These are phyloP conservation scores for Xanthoconium separans DNA, from an alignment of 1,284 basidiomycete species.

Conservation along the genomic window DNA sequence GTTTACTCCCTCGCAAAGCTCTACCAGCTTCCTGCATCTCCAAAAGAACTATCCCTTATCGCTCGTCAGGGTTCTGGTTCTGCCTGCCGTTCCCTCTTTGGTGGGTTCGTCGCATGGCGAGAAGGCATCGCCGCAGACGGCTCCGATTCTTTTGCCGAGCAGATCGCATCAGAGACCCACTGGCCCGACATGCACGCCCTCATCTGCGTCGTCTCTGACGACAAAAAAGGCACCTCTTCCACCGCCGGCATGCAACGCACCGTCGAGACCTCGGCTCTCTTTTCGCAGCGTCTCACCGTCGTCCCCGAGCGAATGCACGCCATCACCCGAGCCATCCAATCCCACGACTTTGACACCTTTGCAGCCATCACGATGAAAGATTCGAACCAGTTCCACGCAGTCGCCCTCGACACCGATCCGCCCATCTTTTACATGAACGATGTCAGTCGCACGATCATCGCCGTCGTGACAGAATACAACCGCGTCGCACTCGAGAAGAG, in stretches of 20 bases:
- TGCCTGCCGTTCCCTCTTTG: constrained; percentile 95
- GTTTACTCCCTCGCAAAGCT: constrained; percentile 87
- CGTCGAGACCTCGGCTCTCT: constrained; percentile 86
- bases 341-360: constrained; percentile 85
- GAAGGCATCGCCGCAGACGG: constrained; percentile 59
- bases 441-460: constrained; percentile 83
- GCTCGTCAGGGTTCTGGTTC: constrained; percentile 97
- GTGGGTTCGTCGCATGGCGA: constrained; percentile 97
- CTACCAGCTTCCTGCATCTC: constrained; percentile 76
- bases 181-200: constrained; percentile 97
- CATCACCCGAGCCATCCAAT: constrained; percentile 80
- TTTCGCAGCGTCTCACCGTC: constrained; percentile 90
- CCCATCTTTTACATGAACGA: constrained; percentile 99
- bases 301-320: constrained; percentile 87
- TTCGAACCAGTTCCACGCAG: constrained; percentile 98
- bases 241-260: constrained; percentile 98
- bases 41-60: constrained; percentile 83
- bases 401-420: constrained; percentile 93
- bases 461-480: constrained; percentile 91
- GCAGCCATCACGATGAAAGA: constrained; percentile 94
- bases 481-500: constrained; percentile 67
- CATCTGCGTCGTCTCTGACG: constrained; percentile 95
- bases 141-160: constrained; percentile 83
- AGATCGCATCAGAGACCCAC: constrained; percentile 84
- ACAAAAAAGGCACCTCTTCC: constrained; percentile 95